phyloP scores from a whole-genome alignment of 768 basidiomycete genomes.

The Pisolithus tinctorius region DNA sequence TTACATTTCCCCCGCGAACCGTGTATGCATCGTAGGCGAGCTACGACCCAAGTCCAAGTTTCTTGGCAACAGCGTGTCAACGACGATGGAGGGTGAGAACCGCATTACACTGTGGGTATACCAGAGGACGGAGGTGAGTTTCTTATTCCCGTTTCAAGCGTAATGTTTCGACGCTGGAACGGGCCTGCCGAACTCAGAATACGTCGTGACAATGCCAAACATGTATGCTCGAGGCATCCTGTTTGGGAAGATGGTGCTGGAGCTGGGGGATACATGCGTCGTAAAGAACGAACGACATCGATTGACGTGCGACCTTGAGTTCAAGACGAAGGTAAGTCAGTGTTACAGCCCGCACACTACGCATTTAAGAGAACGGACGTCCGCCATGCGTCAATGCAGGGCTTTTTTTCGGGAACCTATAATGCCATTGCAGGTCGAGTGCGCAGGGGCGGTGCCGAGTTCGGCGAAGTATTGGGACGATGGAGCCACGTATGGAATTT shows the following conservation, averaged over 20 bases:
- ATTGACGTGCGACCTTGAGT: conserved; percentile 78
- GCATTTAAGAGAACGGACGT: too few species aligned
- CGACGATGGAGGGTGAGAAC: conserved; percentile 95
- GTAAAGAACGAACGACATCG: conserved; percentile 79
- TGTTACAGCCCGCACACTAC: background rate
- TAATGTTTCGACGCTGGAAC: too few species aligned
- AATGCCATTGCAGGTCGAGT: conserved; percentile 84
- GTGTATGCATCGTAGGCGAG: conserved; percentile 83
- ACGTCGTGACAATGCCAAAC: conserved; percentile 93
- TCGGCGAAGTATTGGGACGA: conserved; percentile 83
- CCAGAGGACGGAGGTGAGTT: conserved; percentile 81
- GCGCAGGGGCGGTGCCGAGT: conserved; percentile 51
- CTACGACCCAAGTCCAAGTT: conserved; percentile 94
- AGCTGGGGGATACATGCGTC: conserved; percentile 84
- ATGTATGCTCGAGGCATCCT: conserved; percentile 90
- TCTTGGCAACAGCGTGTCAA: conserved; percentile 94
- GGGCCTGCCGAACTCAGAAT: conserved; percentile 41
- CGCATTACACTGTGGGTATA: conserved; percentile 69
- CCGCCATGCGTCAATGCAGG: conserved; percentile 36
- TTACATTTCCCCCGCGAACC: conserved; percentile 89
- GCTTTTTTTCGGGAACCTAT: conserved; percentile 96
- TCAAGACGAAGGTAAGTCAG: conserved; percentile 84
- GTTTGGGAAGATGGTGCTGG: conserved; percentile 92
- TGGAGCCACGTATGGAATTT: conserved; percentile 89
- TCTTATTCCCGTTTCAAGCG: conserved; percentile 2